A percentile compares a stretch with the other conserved stretches of the same genome.
These are phyloP conservation scores for Globisporangium carolinianum DNA, from an alignment of 352 stramenopile genomes.

Conservation along the genomic window DNA sequence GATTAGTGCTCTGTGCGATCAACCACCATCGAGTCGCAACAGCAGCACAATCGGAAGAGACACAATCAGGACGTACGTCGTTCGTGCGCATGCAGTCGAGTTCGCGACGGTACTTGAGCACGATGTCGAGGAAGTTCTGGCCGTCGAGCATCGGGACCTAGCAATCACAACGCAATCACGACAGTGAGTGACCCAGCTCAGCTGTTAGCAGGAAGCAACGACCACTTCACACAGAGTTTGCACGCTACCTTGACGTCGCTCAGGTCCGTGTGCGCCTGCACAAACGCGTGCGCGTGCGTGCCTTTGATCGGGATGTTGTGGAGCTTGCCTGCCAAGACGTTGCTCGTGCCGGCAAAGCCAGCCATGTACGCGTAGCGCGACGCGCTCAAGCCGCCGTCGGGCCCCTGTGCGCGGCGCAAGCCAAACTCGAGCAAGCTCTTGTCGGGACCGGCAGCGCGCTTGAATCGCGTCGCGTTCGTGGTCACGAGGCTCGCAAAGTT, in stretches of 20 bases:
- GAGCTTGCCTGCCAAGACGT: conserved; percentile 95
- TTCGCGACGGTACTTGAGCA: conserved; percentile 74
- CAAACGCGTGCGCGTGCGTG: conserved; percentile 98
- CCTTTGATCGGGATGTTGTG: conserved; percentile 94
- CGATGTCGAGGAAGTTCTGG: conserved; percentile 76
- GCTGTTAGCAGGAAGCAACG: too few species aligned
- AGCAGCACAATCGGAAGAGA: conserved; percentile 3
- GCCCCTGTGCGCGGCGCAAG: conserved; percentile 91
- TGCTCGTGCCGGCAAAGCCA: conserved; percentile 97
- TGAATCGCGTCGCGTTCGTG: conserved; percentile 97
- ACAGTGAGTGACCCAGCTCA: background rate
- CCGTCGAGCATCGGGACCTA: conserved; percentile 43
- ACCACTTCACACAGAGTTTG: too few species aligned
- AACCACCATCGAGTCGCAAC: too few species aligned
- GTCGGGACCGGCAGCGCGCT: conserved; percentile 84
- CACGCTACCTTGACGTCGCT: conserved; percentile 74
- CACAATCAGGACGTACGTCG: conserved; percentile 35
- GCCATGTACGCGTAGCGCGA: conserved; percentile 97
- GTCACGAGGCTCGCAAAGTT: conserved; percentile 97
- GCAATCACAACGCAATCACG: too few species aligned
- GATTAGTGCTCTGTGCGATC: too few species aligned
- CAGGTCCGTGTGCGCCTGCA: conserved; percentile 93
- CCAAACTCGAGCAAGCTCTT: conserved; percentile 93
- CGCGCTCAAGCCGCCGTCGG: conserved; percentile 95
- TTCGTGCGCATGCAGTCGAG: conserved; percentile 72